These are phyloP conservation scores for Schizophyllum amplum DNA, from an alignment of 1,284 basidiomycete genomes.

Conservation along the genomic window DNA sequence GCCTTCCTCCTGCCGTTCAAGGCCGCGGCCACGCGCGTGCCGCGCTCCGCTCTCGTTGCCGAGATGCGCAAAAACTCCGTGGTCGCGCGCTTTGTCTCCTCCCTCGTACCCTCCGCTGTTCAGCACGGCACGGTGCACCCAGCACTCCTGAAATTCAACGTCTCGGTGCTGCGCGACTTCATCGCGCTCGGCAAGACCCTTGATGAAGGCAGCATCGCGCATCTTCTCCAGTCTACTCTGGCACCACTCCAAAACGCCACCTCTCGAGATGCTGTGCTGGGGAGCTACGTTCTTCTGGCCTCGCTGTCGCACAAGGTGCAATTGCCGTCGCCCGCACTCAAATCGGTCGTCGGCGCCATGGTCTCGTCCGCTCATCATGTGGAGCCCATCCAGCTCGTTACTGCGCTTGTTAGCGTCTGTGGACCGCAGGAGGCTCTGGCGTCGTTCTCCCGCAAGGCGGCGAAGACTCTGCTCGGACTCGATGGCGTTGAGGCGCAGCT, in stretches of 20 bases:
- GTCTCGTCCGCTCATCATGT: conserved; percentile 40
- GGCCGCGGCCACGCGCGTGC: conserved; percentile 64
- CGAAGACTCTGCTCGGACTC: conserved; percentile 33
- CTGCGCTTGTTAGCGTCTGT: conserved; percentile 51
- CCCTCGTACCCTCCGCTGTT: conserved; percentile 55
- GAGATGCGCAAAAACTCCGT: conserved; percentile 72
- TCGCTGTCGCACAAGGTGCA: conserved; percentile 57
- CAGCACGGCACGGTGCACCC: conserved; percentile 54
- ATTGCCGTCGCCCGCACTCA: conserved; percentile 47
- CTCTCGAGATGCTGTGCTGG: conserved; percentile 34
- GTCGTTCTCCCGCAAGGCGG: conserved; percentile 31
- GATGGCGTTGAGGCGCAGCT: conserved; percentile 28
- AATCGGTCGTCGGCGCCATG: conserved; percentile 49
- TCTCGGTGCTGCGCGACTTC: conserved; percentile 75
- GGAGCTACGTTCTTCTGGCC: conserved; percentile 62
- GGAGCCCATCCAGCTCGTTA: conserved; percentile 44
- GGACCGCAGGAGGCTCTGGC: conserved; percentile 46
- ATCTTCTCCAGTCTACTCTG: conserved; percentile 53
- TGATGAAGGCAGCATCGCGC: conserved; percentile 57
- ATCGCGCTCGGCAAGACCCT: conserved; percentile 47
- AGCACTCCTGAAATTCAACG: conserved; percentile 79
- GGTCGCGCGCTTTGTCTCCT: conserved; percentile 63
- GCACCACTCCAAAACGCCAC: conserved; percentile 45
- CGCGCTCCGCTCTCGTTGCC: conserved; percentile 58
- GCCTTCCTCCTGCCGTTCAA: conserved; percentile 71